Evolutionary conservation across 164 flowering plant genomes (phyloP), one percentile per base, ranked within the genome.

Genomic region (Pachysandra terminalis): DNA sequence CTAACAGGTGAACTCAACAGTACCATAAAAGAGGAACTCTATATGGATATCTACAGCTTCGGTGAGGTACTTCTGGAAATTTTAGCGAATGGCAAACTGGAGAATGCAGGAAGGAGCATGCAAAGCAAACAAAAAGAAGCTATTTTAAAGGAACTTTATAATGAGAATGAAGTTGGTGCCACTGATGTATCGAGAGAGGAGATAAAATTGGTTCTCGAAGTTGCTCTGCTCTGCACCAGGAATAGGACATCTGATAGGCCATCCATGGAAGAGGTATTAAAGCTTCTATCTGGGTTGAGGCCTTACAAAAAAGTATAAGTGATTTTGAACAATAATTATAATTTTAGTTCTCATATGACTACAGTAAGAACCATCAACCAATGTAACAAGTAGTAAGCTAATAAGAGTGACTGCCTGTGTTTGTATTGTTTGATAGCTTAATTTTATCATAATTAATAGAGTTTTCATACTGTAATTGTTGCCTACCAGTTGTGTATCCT

Each of bases 21-120:
- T 48, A 67, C 66, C 56, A 66, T 73, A 16, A 76, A 83, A 58
- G 93, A 84, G 56, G 93, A 90, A 63, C 81, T 86, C 40, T 53
- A 61, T 77, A 76, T 56, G 76, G 98, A 94, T 58, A 70, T 91
- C 22, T 83, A 76, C 85, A 79, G 71, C 73, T 94, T 91, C 57
- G 98, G 98, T 22, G 91, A 84, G 80, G 37, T 91, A 40, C 74
- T 87, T 56, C 56, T 94, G 71, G 97, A 91, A 77, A 76, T 87
- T 41, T 60, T 94, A 64, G 84, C 87, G 12, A 85, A 86, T 75
- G 98, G 97, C 0, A 81, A 82, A 73, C 61, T 84, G 71, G 70
- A 41, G 53, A 84, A 78, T 78, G 84, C 76, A 3, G 84, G 79
- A 64, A 66, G 58, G 56, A 83, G 73, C 73, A 67, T 74, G 32